Evolutionary conservation across 306 rosid genomes (phyloP).

Genomic region (Cyamopsis tetragonoloba): DNA sequence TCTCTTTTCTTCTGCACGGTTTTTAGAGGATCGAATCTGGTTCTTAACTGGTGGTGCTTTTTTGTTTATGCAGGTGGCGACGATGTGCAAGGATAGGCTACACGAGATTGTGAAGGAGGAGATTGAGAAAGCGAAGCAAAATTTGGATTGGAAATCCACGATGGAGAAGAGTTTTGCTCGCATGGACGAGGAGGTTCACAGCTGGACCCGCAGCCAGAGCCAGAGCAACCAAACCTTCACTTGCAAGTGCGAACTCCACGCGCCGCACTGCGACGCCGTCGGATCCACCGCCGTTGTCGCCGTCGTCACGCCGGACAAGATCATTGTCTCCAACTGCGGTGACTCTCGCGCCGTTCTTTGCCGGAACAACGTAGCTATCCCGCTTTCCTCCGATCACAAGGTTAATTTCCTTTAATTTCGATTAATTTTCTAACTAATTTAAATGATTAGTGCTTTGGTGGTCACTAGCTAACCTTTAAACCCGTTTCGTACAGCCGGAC

Average conservation of each 20-base stretch:
- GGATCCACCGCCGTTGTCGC: slow-evolving; percentile 84
- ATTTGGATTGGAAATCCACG: slow-evolving; percentile 27
- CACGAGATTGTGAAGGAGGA: slow-evolving; percentile 34
- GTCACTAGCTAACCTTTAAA: background rate
- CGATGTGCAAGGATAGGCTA: slow-evolving; percentile 34
- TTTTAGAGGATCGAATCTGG: background rate
- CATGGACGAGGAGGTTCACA: slow-evolving; percentile 38
- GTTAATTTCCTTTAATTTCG: no score
- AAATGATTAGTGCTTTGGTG: no score
- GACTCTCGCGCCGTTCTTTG: slow-evolving; percentile 82
- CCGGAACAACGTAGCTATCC: slow-evolving; percentile 51
- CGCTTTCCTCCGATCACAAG: slow-evolving; percentile 82
- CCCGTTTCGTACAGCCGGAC: slow-evolving; percentile 50
- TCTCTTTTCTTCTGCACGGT: background rate
- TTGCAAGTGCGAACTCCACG: slow-evolving; percentile 48
- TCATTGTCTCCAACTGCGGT: slow-evolving; percentile 76
- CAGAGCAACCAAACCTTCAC: slow-evolving; percentile 10
- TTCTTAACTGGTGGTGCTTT: background rate
- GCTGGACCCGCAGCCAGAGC: slow-evolving; percentile 22
- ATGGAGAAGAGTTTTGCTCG: slow-evolving; percentile 40
- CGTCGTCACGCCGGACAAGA: slow-evolving; percentile 50
- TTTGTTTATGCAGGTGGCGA: slow-evolving; percentile 28
- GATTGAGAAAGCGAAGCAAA: background rate
- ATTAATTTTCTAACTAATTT: no score
- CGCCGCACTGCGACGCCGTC: slow-evolving; percentile 80